Conservation (phyloP, 331 rosid genomes). For the Phaseolus coccineus region DNA sequence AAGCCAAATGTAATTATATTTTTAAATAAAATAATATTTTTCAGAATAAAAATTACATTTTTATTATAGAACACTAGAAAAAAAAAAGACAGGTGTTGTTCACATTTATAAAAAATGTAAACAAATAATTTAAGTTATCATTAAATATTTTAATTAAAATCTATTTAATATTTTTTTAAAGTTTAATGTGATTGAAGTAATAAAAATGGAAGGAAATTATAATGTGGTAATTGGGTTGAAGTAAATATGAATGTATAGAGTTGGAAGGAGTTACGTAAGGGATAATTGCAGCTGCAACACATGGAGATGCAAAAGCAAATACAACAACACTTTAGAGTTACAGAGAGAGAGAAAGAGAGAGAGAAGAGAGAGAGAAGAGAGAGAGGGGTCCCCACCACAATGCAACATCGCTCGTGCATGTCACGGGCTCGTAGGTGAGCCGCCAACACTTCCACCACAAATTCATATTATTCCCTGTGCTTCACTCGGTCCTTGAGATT, state of each 20-base stretch:
- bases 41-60: too few relatives aligned
- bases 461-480: conserved; percentile 15
- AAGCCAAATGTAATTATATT: too few relatives aligned
- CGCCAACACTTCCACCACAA: conserved; percentile 37
- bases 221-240: background rate
- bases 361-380: background rate
- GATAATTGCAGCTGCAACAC: background rate
- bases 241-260: background rate
- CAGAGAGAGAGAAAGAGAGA: background rate
- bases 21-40: too few relatives aligned
- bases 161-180: too few relatives aligned
- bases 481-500: conserved; percentile 28
- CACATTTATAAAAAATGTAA: too few relatives aligned
- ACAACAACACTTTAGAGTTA: background rate
- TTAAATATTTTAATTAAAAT: too few relatives aligned
- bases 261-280: background rate
- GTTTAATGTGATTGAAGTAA: too few relatives aligned
- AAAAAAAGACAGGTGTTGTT: too few relatives aligned
- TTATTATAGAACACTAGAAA: too few relatives aligned
- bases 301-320: background rate
- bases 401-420: conserved; percentile 36
- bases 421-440: conserved; percentile 25
- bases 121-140: too few relatives aligned
- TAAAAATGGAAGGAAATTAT: too few relatives aligned
- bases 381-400: conserved; percentile 24